A percentile compares a stretch with the other conserved stretches of the same genome.
Conservation (phyloP, 352 stramenopile genomes). For the Phytophthora colocasiae region DNA sequence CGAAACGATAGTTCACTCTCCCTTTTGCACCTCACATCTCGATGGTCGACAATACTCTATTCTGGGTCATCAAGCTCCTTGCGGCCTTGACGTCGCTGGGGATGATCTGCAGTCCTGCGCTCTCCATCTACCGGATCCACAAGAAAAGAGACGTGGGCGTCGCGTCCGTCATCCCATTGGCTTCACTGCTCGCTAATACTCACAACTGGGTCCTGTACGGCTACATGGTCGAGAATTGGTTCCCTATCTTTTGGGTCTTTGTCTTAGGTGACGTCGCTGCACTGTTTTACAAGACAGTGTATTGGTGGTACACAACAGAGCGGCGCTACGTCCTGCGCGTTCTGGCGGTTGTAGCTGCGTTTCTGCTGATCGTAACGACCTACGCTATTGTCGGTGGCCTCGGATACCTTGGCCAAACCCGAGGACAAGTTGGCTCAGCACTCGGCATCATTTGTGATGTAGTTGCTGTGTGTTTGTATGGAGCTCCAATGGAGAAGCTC, state of each 20-base stretch:
- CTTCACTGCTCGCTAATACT: constrained; percentile 40
- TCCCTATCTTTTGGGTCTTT: constrained; percentile 49
- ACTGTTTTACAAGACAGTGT: constrained; percentile 48
- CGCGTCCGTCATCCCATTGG: constrained; percentile 45
- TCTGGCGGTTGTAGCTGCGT: constrained; percentile 17
- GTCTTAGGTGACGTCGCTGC: constrained; percentile 36
- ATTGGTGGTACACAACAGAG: constrained; percentile 48
- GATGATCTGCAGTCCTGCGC: constrained; percentile 48
- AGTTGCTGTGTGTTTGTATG: constrained; percentile 37
- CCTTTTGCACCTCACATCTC: constrained; percentile 1
- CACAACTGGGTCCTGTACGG: constrained; percentile 52
- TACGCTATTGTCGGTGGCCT: constrained; percentile 44
- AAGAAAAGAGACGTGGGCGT: constrained; percentile 39
- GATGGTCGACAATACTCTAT: constrained; percentile 24
- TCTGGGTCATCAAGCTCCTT: constrained; percentile 34
- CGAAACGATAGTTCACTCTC: constrained; percentile 7
- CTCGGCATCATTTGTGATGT: constrained; percentile 43
- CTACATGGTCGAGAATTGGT: constrained; percentile 49
- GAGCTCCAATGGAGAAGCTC: constrained; percentile 50
- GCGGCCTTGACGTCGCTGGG: constrained; percentile 35
- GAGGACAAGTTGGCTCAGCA: constrained; percentile 28
- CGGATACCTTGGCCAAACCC: constrained; percentile 33
- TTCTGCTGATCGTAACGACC: constrained; percentile 33
- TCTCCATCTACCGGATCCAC: constrained; percentile 41
- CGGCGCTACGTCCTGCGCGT: constrained; percentile 30